Conservation (phyloP, 2,329 filamentous ascomycete genomes). For the Colletotrichum liaoningense region DNA sequence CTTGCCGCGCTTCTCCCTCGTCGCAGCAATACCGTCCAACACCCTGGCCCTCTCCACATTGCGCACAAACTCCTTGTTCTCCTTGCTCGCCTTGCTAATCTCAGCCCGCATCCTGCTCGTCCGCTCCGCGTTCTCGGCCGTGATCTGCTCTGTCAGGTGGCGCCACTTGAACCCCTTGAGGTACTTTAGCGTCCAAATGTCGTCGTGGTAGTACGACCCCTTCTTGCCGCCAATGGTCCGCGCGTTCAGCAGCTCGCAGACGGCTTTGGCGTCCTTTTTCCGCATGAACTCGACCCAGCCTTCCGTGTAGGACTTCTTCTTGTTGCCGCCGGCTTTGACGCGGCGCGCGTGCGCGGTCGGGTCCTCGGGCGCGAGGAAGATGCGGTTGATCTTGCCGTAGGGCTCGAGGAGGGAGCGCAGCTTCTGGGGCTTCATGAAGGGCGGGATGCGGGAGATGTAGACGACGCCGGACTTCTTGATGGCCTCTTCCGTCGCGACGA, state of each 20-base stretch:
- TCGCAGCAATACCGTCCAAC: slow-evolving; percentile 77
- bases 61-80: slow-evolving; percentile 84
- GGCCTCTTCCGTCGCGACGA: slow-evolving; percentile 72
- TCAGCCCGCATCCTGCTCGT: slow-evolving; percentile 81
- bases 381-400: slow-evolving; percentile 80
- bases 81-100: slow-evolving; percentile 78
- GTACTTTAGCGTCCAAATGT: slow-evolving; percentile 88
- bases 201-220: slow-evolving; percentile 84
- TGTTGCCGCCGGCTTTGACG: slow-evolving; percentile 81
- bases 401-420: slow-evolving; percentile 79
- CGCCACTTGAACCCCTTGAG: slow-evolving; percentile 88
- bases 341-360: slow-evolving; percentile 73
- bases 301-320: slow-evolving; percentile 84
- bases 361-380: slow-evolving; percentile 84
- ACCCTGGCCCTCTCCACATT: slow-evolving; percentile 86
- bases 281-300: slow-evolving; percentile 87
- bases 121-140: slow-evolving; percentile 83
- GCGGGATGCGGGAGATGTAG: slow-evolving; percentile 85
- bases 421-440: slow-evolving; percentile 88
- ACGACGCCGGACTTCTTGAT: slow-evolving; percentile 82
- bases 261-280: slow-evolving; percentile 82
- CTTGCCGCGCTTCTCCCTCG: slow-evolving; percentile 58
- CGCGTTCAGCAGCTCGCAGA: slow-evolving; percentile 81
- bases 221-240: slow-evolving; percentile 87
- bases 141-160: slow-evolving; percentile 80